These are phyloP conservation scores for Drechmeria coniospora DNA, from an alignment of 2,329 filamentous ascomycete species.

Conservation along the genomic window DNA sequence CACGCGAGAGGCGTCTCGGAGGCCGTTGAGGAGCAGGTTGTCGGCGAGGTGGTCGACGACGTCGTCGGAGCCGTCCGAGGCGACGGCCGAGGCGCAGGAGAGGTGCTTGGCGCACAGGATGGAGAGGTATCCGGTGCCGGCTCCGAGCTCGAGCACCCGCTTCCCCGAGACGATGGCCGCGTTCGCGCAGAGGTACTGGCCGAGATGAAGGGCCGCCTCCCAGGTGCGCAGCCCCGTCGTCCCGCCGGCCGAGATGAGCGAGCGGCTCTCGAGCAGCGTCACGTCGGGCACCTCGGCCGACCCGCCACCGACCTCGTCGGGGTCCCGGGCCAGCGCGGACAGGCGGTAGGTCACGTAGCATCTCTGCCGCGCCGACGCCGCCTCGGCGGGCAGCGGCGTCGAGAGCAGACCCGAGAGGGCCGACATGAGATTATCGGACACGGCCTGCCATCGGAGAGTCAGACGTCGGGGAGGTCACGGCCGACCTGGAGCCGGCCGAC, in stretches of 20 bases:
- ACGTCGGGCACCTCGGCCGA: slow-evolving; percentile 18
- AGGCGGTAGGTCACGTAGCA: slow-evolving; percentile 58
- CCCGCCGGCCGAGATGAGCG: slow-evolving; percentile 52
- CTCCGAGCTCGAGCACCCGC: slow-evolving; percentile 55
- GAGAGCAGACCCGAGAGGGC: slow-evolving; percentile 50
- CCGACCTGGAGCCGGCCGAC: too few relatives aligned
- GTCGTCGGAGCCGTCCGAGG: slow-evolving; percentile 60
- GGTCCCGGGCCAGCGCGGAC: slow-evolving; percentile 15
- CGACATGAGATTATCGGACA: slow-evolving; percentile 67
- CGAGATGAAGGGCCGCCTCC: slow-evolving; percentile 65
- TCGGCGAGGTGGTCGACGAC: slow-evolving; percentile 53
- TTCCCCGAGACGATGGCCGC: slow-evolving; percentile 32
- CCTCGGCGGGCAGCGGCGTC: slow-evolving; percentile 46
- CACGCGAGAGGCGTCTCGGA: slow-evolving; percentile 33
- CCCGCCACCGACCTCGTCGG: slow-evolving; percentile 6
- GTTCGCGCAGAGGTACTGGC: slow-evolving; percentile 46
- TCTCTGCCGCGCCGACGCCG: slow-evolving; percentile 52
- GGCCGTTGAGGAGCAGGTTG: slow-evolving; percentile 52
- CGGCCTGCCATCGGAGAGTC: slow-evolving; percentile 42
- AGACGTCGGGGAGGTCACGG: too few relatives aligned
- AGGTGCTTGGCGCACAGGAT: slow-evolving; percentile 59
- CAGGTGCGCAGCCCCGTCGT: slow-evolving; percentile 68
- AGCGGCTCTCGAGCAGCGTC: slow-evolving; percentile 53
- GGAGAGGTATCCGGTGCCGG: slow-evolving; percentile 62
- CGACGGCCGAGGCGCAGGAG: slow-evolving; percentile 40